These are phyloP conservation scores for Pestalotiopsis sp. DNA, from an alignment of 2,329 filamentous ascomycete species.

Conservation along the genomic window DNA sequence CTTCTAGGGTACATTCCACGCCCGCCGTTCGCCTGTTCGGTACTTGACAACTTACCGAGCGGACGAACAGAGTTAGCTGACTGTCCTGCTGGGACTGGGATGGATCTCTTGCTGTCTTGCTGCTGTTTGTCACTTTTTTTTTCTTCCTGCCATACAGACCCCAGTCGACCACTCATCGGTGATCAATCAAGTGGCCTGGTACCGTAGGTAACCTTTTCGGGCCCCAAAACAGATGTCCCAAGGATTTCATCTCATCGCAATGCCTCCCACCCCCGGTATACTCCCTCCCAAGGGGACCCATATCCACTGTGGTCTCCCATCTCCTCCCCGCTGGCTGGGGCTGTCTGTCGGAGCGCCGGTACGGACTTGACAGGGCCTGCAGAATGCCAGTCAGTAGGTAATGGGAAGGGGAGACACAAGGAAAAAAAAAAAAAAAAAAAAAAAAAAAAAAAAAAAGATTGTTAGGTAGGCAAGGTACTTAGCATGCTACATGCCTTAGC, in stretches of 20 bases:
- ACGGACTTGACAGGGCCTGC: background rate
- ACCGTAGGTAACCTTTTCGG: background rate
- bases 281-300: background rate
- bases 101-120: background rate
- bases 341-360: background rate
- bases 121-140: background rate
- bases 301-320: background rate
- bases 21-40: background rate
- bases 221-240: background rate
- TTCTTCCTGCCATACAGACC: background rate
- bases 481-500: background rate
- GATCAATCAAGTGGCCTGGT: background rate
- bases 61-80: background rate
- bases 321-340: background rate
- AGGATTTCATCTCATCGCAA: background rate
- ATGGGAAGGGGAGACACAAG: background rate
- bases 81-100: background rate
- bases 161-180: background rate
- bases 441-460: background rate
- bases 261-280: background rate
- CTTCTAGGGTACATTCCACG: background rate
- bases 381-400: background rate
- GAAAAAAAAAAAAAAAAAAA: background rate
- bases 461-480: background rate
- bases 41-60: background rate